phyloP scores from a whole-genome alignment of 163 green algal species.

The Scenedesmus sp. region DNA sequence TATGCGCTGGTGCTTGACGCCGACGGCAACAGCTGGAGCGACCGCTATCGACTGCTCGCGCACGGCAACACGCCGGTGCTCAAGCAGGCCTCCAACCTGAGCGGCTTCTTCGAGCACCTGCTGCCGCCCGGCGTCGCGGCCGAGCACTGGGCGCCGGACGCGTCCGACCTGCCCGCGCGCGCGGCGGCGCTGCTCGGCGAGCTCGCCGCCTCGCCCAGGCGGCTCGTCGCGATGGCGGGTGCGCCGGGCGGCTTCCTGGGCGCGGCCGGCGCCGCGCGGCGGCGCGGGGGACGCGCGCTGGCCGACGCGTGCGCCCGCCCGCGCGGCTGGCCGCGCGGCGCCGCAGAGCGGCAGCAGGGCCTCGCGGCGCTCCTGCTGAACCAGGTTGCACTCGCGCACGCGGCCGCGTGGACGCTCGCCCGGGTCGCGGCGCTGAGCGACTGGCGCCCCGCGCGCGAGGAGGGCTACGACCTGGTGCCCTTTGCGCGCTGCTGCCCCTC shows the following conservation, averaged over 20 bases:
- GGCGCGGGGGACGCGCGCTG: background rate
- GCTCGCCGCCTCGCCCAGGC: background rate
- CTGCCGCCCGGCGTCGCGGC: slow-evolving; percentile 38
- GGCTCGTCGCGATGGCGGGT: slow-evolving; percentile 28
- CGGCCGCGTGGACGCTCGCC: slow-evolving; percentile 29
- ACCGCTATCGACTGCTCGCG: slow-evolving; percentile 52
- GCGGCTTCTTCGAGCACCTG: slow-evolving; percentile 55
- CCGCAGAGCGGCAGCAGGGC: slow-evolving; percentile 23
- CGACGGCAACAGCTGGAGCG: slow-evolving; percentile 62
- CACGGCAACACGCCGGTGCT: slow-evolving; percentile 55
- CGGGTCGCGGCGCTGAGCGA: slow-evolving; percentile 32
- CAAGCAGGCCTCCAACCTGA: slow-evolving; percentile 58
- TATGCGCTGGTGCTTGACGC: slow-evolving; percentile 55
- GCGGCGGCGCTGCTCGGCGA: slow-evolving; percentile 7
- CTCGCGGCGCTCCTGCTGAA: slow-evolving; percentile 30
- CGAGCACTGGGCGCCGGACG: slow-evolving; percentile 43
- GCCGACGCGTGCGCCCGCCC: too few relatives aligned
- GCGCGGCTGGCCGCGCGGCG: too few relatives aligned
- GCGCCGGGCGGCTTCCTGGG: background rate
- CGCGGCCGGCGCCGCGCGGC: background rate
- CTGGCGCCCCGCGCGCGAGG: slow-evolving; percentile 33
- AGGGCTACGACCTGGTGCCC: slow-evolving; percentile 27
- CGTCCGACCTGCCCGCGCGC: slow-evolving; percentile 33
- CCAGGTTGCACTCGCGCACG: slow-evolving; percentile 42
- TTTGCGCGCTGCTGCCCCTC: slow-evolving; percentile 44